These are phyloP conservation scores for Pelagomonas calceolata DNA, from an alignment of 108 stramenopile genomes.

Conservation along the genomic window DNA sequence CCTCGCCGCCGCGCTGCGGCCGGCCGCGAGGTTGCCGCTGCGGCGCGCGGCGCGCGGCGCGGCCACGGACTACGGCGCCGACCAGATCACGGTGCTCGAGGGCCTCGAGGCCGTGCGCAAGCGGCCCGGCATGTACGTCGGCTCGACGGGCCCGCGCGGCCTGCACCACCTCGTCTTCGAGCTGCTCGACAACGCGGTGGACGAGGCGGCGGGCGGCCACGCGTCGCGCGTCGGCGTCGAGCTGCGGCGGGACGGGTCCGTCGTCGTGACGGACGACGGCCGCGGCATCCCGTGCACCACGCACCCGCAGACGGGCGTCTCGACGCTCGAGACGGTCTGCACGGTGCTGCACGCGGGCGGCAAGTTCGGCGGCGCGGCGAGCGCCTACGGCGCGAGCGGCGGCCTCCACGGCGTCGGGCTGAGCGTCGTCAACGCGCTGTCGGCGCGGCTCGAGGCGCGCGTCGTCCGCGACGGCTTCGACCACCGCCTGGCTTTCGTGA, in stretches of 20 bases:
- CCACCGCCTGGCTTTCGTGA: constrained; percentile 52
- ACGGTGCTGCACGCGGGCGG: constrained; percentile 90
- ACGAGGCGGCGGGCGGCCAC: constrained; percentile 85
- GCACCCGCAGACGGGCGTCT: constrained; percentile 56
- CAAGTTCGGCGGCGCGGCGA: constrained; percentile 77
- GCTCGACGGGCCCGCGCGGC: constrained; percentile 79
- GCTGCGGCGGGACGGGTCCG: constrained; percentile 56
- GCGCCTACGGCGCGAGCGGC: constrained; percentile 82
- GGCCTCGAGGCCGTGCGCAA: constrained; percentile 90
- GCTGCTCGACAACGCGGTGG: constrained; percentile 87
- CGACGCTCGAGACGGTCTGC: constrained; percentile 82
- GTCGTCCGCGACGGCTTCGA: constrained; percentile 51
- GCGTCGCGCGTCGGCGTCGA: constrained; percentile 58
- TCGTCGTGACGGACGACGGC: constrained; percentile 74
- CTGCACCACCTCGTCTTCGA: constrained; percentile 89
- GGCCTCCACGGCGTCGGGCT: constrained; percentile 94
- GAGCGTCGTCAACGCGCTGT: constrained; percentile 84
- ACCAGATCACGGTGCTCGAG: constrained; percentile 83
- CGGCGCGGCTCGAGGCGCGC: constrained; percentile 56
- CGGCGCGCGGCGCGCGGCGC: too few species aligned
- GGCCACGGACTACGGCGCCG: constrained; percentile 80
- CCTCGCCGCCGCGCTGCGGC: too few species aligned
- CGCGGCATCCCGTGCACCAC: constrained; percentile 85
- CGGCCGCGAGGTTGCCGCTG: too few species aligned
- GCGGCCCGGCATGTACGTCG: constrained; percentile 87